A percentile compares a stretch with the other conserved stretches of the same genome.
Conservation (phyloP, 768 basidiomycete genomes). For the Neoboletus brunneissimus region DNA sequence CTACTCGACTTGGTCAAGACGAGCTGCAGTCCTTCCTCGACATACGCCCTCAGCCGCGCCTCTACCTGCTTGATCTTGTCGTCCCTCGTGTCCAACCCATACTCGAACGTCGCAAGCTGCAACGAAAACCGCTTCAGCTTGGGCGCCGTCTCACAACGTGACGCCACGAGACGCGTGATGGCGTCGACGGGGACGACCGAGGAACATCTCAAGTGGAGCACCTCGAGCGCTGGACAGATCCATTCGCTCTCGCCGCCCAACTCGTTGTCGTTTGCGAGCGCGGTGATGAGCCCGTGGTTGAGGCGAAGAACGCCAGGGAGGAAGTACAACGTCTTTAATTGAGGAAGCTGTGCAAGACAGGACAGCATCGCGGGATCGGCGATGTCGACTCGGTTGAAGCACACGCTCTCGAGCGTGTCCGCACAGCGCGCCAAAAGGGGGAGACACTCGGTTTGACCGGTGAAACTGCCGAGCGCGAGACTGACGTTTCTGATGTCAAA, state of each 20-base stretch:
- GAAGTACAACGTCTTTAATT: slow-evolving; percentile 16
- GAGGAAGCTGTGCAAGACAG: slow-evolving; percentile 21
- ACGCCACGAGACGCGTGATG: slow-evolving; percentile 25
- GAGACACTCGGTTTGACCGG: slow-evolving; percentile 27
- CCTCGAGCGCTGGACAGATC: slow-evolving; percentile 26
- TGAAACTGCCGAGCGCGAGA: slow-evolving; percentile 26
- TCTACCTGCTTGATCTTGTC: slow-evolving; percentile 22
- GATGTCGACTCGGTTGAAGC: slow-evolving; percentile 24
- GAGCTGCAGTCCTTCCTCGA: slow-evolving; percentile 26
- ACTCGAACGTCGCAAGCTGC: slow-evolving; percentile 30
- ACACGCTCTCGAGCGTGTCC: slow-evolving; percentile 28
- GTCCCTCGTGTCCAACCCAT: slow-evolving; percentile 30
- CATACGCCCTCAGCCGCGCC: slow-evolving; percentile 10
- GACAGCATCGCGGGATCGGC: slow-evolving; percentile 17
- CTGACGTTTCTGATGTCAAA: slow-evolving; percentile 31
- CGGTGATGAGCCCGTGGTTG: slow-evolving; percentile 30
- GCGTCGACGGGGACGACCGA: slow-evolving; percentile 21
- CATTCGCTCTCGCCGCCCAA: neutral
- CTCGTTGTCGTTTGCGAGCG: slow-evolving; percentile 12
- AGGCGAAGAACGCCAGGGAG: slow-evolving; percentile 31
- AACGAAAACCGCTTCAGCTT: slow-evolving; percentile 20
- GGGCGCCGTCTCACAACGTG: slow-evolving; percentile 15
- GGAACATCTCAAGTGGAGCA: slow-evolving; percentile 26
- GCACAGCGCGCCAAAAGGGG: slow-evolving; percentile 27
- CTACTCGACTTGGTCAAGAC: slow-evolving; percentile 21